phyloP scores from a whole-genome alignment of 345 rosid genomes.

The Kernera saxatilis region DNA sequence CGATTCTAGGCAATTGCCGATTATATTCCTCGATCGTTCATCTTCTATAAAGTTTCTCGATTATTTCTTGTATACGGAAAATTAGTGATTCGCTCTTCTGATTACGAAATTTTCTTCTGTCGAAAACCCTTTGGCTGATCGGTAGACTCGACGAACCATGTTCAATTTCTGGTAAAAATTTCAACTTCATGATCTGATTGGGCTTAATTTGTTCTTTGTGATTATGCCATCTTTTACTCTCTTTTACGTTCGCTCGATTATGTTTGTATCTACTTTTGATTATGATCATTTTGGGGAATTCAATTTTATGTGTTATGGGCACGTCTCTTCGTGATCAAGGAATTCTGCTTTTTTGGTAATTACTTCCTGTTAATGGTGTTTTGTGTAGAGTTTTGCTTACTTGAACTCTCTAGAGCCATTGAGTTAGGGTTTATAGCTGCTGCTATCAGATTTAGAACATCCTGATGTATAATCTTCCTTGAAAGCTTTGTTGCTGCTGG shows the following conservation, averaged over 20 bases:
- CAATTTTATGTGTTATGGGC: background rate
- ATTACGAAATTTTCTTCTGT: background rate
- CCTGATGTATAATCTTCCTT: background rate
- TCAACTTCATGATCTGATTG: conserved; percentile 1
- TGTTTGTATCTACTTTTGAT: background rate
- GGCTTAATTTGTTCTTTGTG: background rate
- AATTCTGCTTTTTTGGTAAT: background rate
- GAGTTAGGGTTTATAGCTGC: background rate
- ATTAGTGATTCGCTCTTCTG: background rate
- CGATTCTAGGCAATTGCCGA: background rate
- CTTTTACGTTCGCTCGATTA: background rate
- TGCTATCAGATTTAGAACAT: background rate
- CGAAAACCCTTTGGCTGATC: background rate
- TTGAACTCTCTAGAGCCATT: background rate
- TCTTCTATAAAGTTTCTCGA: background rate
- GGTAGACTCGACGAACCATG: conserved; percentile 36
- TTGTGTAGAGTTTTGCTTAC: background rate
- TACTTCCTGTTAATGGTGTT: background rate
- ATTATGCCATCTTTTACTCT: background rate
- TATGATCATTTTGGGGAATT: background rate
- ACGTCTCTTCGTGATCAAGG: background rate
- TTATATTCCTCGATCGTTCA: background rate
- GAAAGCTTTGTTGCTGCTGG: background rate
- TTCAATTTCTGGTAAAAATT: conserved; percentile 71
- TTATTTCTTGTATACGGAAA: background rate